Evolutionary conservation across 2,329 filamentous ascomycete species (phyloP).

Genomic region (Tolypocladium inflatum): DNA sequence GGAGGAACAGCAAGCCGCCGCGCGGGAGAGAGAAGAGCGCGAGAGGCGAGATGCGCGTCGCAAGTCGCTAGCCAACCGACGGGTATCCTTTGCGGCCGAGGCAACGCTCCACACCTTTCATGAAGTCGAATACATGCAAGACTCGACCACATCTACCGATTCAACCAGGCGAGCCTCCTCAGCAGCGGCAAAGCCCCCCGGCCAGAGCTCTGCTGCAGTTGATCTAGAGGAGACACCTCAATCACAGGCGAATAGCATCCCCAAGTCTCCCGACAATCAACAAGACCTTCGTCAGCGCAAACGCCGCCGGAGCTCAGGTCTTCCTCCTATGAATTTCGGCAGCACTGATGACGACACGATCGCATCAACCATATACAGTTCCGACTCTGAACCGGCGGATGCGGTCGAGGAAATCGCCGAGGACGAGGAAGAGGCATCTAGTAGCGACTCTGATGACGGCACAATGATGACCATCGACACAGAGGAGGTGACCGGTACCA

Average conservation of each 20-base stretch:
- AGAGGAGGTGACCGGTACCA: conserved; percentile 65
- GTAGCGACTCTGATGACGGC: conserved; percentile 59
- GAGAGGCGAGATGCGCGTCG: conserved; percentile 79
- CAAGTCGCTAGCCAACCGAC: conserved; percentile 85
- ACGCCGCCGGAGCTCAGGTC: conserved; percentile 54
- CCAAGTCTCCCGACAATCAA: conserved; percentile 55
- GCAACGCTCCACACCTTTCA: conserved; percentile 97
- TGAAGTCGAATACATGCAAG: conserved; percentile 79
- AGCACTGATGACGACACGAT: conserved; percentile 56
- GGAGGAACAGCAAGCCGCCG: conserved; percentile 61
- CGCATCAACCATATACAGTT: conserved; percentile 73
- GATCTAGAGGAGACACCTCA: conserved; percentile 49
- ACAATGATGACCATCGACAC: conserved; percentile 77
- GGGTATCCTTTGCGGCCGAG: conserved; percentile 95
- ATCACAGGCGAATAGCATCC: conserved; percentile 48
- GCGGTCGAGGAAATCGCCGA: conserved; percentile 46
- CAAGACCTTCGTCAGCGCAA: conserved; percentile 49
- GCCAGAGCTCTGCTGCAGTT: conserved; percentile 12
- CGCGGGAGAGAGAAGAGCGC: conserved; percentile 58
- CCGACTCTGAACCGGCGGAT: conserved; percentile 49
- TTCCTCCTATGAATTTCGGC: conserved; percentile 55
- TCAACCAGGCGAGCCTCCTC: conserved; percentile 66
- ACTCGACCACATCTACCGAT: conserved; percentile 74
- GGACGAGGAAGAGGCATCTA: conserved; percentile 35
- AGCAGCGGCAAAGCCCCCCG: conserved; percentile 23